Conservation (phyloP, 306 rosid genomes). For the Potentilla sterilis region DNA sequence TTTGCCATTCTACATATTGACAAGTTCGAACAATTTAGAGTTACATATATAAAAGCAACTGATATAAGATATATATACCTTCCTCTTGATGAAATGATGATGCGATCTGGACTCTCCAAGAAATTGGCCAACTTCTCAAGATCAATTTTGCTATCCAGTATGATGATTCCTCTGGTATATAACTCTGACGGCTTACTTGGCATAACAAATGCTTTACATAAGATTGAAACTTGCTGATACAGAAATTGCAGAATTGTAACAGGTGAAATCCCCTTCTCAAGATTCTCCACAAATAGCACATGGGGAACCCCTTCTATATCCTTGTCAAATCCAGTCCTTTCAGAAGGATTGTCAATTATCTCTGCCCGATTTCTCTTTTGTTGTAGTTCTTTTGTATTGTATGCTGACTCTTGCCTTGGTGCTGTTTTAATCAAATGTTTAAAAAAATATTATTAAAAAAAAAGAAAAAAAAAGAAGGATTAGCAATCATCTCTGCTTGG, state of each 20-base stretch:
- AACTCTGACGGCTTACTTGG: not conserved
- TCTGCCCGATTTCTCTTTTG: not conserved
- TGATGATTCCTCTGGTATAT: not conserved
- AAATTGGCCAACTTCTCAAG: not conserved
- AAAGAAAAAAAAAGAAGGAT: too few relatives aligned
- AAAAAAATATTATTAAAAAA: too few relatives aligned
- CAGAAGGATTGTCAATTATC: not conserved
- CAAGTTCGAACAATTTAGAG: not conserved
- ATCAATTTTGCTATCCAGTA: not conserved
- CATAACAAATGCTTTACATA: not conserved
- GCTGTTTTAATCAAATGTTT: not conserved
- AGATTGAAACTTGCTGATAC: conserved; percentile 1
- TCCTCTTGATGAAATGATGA: not conserved
- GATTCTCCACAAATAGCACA: not conserved
- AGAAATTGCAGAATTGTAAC: not conserved
- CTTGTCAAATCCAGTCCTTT: not conserved
- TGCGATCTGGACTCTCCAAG: conserved; percentile 7
- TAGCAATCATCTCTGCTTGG: not conserved
- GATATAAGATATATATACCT: not conserved
- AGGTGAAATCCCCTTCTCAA: not conserved
- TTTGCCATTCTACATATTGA: not conserved
- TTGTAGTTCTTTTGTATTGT: not conserved
- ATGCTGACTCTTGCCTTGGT: not conserved
- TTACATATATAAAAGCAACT: not conserved
- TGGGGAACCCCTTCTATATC: not conserved